Base-by-base conservation (phyloP, 257 asterid species). In the Nyctanthes arbortristis region DNA sequence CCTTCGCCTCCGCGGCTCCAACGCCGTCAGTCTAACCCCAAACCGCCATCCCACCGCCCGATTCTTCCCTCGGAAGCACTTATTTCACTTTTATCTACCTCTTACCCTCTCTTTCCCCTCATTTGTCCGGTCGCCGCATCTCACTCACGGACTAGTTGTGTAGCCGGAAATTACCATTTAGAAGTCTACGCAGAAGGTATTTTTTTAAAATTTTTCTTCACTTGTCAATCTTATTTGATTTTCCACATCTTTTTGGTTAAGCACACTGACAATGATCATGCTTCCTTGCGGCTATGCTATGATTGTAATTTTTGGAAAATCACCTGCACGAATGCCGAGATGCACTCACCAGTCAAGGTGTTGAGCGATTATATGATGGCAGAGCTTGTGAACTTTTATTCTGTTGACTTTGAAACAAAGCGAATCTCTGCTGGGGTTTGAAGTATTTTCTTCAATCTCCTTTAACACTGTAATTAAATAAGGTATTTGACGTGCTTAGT, bases 251-350 rank as follows among this genome's bases (percentile, higher is more conserved):
- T 22, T n/a, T 37, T 3, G 11, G n/a, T 35, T 27, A 24, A 43
- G 37, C 39, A 37, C 30, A 54, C 55, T 49, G 74, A 43, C 66
- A 37, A 69, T 67, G 83, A 78, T 78, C 83, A 39, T 61, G 28
- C 4, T 54, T 56, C 43, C 56, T 9, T 9, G 65, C 68, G 58
- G 14, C 39, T 16, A 10, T 71, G 56, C 56, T 52, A 11, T 35
- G 61, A 39, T n/a, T 31, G 13, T 24, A 63, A 31, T 66, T 40
- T 14, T 37, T 36, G n/a, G 30, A 16, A 10, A 40, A 37, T 45
- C 4, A 65, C n/a, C 61, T 30, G 30, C 22, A 1, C 55, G 4
- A 13, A 28, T 67, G 57, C 29, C 37, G 35, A 54, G 63, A 31
- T 67, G 13, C 60, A 31, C 33, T 47, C 35, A n/a, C 54, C 71